These are phyloP conservation scores for Lycium ferocissimum DNA, from an alignment of 257 asterid genomes.

Conservation along the genomic window DNA sequence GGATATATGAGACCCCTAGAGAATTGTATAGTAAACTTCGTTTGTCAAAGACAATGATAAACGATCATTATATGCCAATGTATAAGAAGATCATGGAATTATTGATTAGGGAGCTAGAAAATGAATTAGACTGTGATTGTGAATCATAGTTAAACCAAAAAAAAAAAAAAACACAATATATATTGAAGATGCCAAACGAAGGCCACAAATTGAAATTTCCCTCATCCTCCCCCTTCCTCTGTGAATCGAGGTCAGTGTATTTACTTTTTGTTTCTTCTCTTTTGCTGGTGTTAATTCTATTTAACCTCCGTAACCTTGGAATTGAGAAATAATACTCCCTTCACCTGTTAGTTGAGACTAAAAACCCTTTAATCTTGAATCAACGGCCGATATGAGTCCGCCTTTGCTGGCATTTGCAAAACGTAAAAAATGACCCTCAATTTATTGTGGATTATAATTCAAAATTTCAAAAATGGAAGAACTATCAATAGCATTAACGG, in stretches of 20 bases:
- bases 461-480: too few species aligned
- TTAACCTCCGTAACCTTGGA: neutral
- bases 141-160: slow-evolving; percentile 20
- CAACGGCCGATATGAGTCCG: neutral
- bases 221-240: neutral
- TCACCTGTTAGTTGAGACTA: neutral
- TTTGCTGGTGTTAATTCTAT: neutral
- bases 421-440: neutral
- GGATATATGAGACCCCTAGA: slow-evolving; percentile 74
- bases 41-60: slow-evolving; percentile 81
- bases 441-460: neutral
- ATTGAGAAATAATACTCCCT: neutral
- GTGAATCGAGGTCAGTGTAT: neutral
- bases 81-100: slow-evolving; percentile 90
- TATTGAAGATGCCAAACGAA: slow-evolving; percentile 19
- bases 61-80: slow-evolving; percentile 96
- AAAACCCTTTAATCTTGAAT: neutral
- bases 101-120: slow-evolving; percentile 74
- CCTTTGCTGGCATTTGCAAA: neutral
- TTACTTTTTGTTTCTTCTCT: slow-evolving; percentile 11
- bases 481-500: too few species aligned
- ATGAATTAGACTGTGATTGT: slow-evolving; percentile 54
- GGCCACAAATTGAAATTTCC: slow-evolving; percentile 20
- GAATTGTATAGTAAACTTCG: slow-evolving; percentile 85
- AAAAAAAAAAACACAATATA: slow-evolving; percentile 1